phyloP scores from a whole-genome alignment of 129 eudicot genomes.

The Lonicera japonica region DNA sequence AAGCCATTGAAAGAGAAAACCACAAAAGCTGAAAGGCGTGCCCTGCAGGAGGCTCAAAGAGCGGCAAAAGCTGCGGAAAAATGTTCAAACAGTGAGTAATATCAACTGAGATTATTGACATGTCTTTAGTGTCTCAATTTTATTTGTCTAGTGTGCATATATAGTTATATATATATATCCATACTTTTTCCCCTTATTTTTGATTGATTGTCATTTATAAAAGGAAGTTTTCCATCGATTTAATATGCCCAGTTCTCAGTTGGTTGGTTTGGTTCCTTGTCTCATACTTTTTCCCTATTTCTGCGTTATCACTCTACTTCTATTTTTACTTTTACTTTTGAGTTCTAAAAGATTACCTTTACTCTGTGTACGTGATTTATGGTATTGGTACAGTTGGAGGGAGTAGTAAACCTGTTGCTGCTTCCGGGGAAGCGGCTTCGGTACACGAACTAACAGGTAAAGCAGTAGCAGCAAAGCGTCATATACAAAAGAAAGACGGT shows the following conservation, averaged over 20 bases:
- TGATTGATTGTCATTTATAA: no score
- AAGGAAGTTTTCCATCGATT: not conserved
- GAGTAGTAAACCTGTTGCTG: conserved; percentile 20
- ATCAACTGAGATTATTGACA: not conserved
- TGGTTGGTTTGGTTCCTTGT: not conserved
- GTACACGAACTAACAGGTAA: conserved; percentile 20
- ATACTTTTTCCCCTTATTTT: no score
- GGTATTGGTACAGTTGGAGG: conserved; percentile 30
- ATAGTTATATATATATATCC: no score
- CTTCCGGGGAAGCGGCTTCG: conserved; percentile 22
- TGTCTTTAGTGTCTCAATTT: not conserved
- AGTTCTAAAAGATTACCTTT: not conserved
- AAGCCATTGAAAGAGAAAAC: conserved; percentile 65
- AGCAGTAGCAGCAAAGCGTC: conserved; percentile 28
- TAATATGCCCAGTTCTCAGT: no score
- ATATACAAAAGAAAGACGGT: conserved; percentile 48
- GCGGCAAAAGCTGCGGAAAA: conserved; percentile 88
- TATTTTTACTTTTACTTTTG: no score
- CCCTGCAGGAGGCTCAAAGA: conserved; percentile 89
- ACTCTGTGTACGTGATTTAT: conserved; percentile 8
- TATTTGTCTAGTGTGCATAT: not conserved
- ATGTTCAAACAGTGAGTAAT: conserved; percentile 32
- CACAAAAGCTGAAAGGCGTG: conserved; percentile 90
- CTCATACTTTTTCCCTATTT: not conserved
- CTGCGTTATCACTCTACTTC: no score